Evolutionary conservation across 192 early-diverging fungal species (phyloP), one percentile per base, ranked within the genome.

Genomic region (Lobosporangium transversale): DNA sequence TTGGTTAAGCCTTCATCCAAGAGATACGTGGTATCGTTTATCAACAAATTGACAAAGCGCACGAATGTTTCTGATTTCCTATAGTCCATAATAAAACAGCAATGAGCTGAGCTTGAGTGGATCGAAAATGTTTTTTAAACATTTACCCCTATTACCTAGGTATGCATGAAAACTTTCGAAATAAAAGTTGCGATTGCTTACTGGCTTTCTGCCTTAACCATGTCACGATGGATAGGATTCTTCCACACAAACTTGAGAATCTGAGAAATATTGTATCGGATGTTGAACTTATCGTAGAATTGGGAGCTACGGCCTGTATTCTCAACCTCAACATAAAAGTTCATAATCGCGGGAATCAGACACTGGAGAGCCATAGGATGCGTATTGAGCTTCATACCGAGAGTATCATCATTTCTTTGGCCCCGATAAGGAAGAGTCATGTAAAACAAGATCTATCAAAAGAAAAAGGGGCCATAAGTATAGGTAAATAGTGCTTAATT

Each of bases 251-350:
- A 70, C 70, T 95, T 95, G 70, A 98, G 87, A 10, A 96, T 92
- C 63, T 96, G 94, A 9, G 91, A 91, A 55, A 99, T 96, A 64
- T 97, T 91, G 85, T 98, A 98, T 32, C 97, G 90, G 65, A 96
- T 95, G 79, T 94, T 97, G 83, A 98, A 97, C 80, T 99, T 99
- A 79, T 99, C 97, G 70, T 97, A 99, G 67, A 99, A 99, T 74
- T 97, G 96, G 4, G 92, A 91, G 65, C 88, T 88, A 2, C 89
- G 86, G 18, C 97, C 97, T 20, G 96, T 97, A 44, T 95, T 91
- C 79, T 99, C 97, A 9, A 96, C 94, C 62, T 98, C 97, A 61
- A 97, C 93, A 79, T 98, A 99, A 81, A 97, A 95, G 51, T 83
- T 83, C 86, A 98, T 91, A 23, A 99, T 70, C 12, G 91, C 89